phyloP scores from a whole-genome alignment of 352 stramenopile species.

The Phytopythium kandeliae region DNA sequence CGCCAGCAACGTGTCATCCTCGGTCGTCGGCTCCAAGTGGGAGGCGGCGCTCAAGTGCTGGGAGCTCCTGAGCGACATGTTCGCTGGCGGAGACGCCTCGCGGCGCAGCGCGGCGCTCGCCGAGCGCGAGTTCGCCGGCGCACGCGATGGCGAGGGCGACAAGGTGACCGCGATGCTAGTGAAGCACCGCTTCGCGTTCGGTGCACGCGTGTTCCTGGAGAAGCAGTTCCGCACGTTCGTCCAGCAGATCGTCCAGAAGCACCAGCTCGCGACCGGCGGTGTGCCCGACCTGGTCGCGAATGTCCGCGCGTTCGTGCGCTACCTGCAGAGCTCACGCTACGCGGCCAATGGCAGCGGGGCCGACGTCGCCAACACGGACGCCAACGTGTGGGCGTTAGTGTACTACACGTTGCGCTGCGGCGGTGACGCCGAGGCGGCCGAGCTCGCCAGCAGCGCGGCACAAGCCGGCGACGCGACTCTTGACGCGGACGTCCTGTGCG shows the following conservation, averaged over 20 bases:
- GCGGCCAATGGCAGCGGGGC: conserved; percentile 28
- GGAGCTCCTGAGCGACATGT: conserved; percentile 66
- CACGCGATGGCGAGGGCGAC: conserved; percentile 25
- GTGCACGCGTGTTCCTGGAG: conserved; percentile 70
- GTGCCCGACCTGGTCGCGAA: conserved; percentile 65
- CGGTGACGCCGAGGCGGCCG: conserved; percentile 59
- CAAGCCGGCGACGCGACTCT: conserved; percentile 38
- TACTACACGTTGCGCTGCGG: conserved; percentile 81
- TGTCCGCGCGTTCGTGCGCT: conserved; percentile 71
- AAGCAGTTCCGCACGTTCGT: conserved; percentile 72
- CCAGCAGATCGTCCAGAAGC: conserved; percentile 76
- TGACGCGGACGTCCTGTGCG: conserved; percentile 50
- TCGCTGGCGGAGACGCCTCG: conserved; percentile 42
- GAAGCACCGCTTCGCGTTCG: conserved; percentile 53
- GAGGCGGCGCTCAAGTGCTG: conserved; percentile 78
- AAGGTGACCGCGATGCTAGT: conserved; percentile 28
- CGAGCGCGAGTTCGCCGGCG: conserved; percentile 50
- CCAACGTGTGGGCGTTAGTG: conserved; percentile 65
- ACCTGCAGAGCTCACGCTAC: conserved; percentile 69
- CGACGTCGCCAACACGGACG: conserved; percentile 19
- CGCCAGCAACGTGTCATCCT: conserved; percentile 45
- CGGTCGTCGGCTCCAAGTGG: conserved; percentile 59
- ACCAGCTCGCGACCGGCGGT: conserved; percentile 62
- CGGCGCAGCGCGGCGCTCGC: conserved; percentile 31
- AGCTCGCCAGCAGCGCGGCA: conserved; percentile 39